phyloP scores from a whole-genome alignment of 768 basidiomycete genomes.

The Boletus bicolor region DNA sequence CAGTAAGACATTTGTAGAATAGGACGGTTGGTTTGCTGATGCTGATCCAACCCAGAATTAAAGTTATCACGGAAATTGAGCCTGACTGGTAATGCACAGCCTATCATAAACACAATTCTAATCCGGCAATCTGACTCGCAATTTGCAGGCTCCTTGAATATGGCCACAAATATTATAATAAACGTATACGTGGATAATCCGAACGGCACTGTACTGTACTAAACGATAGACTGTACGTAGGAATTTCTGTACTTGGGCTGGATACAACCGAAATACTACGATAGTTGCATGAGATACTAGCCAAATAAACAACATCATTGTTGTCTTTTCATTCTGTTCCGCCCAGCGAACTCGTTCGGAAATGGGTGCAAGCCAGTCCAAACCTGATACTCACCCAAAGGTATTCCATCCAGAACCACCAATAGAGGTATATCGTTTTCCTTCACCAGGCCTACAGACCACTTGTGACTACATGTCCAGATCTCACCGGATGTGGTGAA shows the following conservation, averaged over 20 bases:
- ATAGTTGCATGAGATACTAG: background rate
- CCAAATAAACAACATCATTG: constrained; percentile 13
- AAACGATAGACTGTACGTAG: background rate
- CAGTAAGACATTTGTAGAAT: constrained; percentile 52
- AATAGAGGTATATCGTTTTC: constrained; percentile 43
- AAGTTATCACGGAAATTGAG: constrained; percentile 90
- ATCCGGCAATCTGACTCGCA: constrained; percentile 2
- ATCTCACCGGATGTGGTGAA: constrained; percentile 83
- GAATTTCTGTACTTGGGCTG: background rate
- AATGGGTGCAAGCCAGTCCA: constrained; percentile 76
- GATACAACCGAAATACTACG: no score
- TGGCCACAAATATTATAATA: constrained; percentile 46
- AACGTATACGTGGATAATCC: constrained; percentile 12
- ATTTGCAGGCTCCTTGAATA: constrained; percentile 44
- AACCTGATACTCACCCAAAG: constrained; percentile 50
- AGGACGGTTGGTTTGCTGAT: constrained; percentile 8
- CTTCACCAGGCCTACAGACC: background rate
- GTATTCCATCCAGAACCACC: constrained; percentile 53
- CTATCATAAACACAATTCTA: background rate
- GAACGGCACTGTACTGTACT: background rate
- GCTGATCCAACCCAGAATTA: constrained; percentile 54
- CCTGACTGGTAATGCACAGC: constrained; percentile 72
- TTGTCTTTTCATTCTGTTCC: background rate
- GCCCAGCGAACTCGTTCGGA: background rate
- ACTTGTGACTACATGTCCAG: constrained; percentile 36